Percentiles rank a stretch among this genome's conserved stretches.
phyloP scores from a whole-genome alignment of 495 filamentous ascomycete genomes.

The Talaromyces thailandensis region DNA sequence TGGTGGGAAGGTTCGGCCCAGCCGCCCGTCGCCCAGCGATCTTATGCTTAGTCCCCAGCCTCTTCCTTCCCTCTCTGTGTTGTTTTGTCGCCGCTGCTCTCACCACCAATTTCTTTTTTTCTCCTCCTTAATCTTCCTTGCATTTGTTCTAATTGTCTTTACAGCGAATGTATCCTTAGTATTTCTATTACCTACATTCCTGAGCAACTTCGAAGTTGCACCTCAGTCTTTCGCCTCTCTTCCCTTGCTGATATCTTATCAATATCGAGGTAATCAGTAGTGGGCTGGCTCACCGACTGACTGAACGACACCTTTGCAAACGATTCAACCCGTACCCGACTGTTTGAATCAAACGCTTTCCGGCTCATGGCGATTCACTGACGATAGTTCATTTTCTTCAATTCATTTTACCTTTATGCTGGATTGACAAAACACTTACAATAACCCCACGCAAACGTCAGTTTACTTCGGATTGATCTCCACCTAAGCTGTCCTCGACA shows the following conservation, averaged over 20 bases:
- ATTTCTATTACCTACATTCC: background rate
- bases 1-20: conserved; percentile 9
- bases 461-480: background rate
- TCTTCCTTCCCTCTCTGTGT: background rate
- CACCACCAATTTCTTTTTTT: background rate
- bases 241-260: background rate
- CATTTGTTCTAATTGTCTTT: background rate
- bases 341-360: background rate
- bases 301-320: background rate
- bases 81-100: background rate
- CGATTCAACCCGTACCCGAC: background rate
- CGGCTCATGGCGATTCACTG: background rate
- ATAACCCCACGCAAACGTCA: background rate
- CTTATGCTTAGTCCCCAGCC: conserved; percentile 1
- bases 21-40: conserved; percentile 6
- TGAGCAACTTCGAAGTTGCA: background rate
- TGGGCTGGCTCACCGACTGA: background rate
- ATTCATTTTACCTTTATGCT: background rate
- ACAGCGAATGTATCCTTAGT: background rate
- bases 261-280: background rate
- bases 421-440: background rate
- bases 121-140: background rate
- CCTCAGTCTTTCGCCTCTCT: background rate
- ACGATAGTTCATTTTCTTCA: background rate
- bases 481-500: background rate